Conservation (phyloP, 1,139 yeast genomes). For the Yamadazyma epiphylla region DNA sequence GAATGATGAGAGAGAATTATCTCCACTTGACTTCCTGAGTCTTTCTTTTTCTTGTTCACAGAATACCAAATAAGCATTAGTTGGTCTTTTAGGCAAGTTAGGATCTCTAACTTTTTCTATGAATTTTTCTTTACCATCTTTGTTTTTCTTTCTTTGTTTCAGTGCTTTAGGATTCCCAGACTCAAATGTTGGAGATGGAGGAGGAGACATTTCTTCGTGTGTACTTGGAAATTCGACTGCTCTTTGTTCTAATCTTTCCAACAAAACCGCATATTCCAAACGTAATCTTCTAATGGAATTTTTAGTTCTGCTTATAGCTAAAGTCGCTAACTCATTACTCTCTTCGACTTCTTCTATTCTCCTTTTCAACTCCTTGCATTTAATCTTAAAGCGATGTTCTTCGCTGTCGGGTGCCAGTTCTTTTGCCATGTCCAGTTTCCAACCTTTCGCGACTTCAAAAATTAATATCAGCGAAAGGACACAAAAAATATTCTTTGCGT, state of each 20-base stretch:
- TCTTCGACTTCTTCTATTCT: slow-evolving; percentile 75
- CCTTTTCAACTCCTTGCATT: slow-evolving; percentile 68
- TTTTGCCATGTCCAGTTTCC: too few relatives aligned
- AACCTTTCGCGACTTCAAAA: too few relatives aligned
- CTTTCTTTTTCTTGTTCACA: slow-evolving; percentile 84
- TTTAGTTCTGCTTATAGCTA: slow-evolving; percentile 78
- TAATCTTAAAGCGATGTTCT: slow-evolving; percentile 49
- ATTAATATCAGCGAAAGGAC: too few relatives aligned
- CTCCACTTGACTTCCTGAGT: slow-evolving; percentile 38
- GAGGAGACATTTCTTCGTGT: slow-evolving; percentile 41
- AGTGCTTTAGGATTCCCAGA: slow-evolving; percentile 19
- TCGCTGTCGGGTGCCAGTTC: slow-evolving; percentile 40
- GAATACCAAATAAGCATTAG: slow-evolving; percentile 82
- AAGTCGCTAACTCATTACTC: slow-evolving; percentile 71
- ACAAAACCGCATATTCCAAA: slow-evolving; percentile 73
- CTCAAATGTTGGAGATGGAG: slow-evolving; percentile 35
- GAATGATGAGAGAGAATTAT: slow-evolving; percentile 9
- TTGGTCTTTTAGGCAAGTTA: slow-evolving; percentile 81
- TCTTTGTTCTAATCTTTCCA: slow-evolving; percentile 74
- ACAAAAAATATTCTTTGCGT: too few relatives aligned
- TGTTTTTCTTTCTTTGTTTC: slow-evolving; percentile 17
- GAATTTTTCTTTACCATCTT: slow-evolving; percentile 10
- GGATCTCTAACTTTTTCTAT: slow-evolving; percentile 55
- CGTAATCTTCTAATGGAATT: slow-evolving; percentile 74
- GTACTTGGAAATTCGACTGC: slow-evolving; percentile 34